Percentiles rank a stretch among this genome's conserved stretches.
Evolutionary conservation across 2,329 filamentous ascomycete genomes (phyloP).

Genomic region (Phoma sp.): DNA sequence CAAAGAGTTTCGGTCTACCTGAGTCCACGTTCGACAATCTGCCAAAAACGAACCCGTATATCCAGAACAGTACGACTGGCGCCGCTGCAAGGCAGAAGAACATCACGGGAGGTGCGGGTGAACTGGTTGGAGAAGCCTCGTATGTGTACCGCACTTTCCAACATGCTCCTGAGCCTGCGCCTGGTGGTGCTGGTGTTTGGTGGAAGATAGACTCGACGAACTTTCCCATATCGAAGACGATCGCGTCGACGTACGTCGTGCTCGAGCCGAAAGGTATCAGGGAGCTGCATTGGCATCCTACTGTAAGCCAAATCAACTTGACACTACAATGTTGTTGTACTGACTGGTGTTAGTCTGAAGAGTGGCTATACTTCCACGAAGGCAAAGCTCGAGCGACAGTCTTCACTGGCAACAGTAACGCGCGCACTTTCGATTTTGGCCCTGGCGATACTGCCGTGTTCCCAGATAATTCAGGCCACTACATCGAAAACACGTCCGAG

Average conservation of each 20-base stretch:
- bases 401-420: conserved; percentile 66
- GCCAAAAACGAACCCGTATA: conserved; percentile 66
- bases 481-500: conserved; percentile 71
- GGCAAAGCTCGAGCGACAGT: conserved; percentile 68
- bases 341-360: conserved; percentile 53
- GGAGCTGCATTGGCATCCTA: conserved; percentile 75
- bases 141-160: conserved; percentile 67
- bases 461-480: conserved; percentile 70
- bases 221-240: conserved; percentile 70
- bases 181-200: conserved; percentile 67
- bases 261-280: conserved; percentile 68
- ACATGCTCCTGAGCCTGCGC: conserved; percentile 62
- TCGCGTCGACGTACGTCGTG: conserved; percentile 69
- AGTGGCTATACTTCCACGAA: conserved; percentile 74
- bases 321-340: not conserved
- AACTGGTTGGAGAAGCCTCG: conserved; percentile 63
- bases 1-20: conserved; percentile 72
- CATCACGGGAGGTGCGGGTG: conserved; percentile 57
- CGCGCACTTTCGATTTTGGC: conserved; percentile 71
- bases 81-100: conserved; percentile 50
- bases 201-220: conserved; percentile 71
- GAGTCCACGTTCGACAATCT: conserved; percentile 65
- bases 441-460: conserved; percentile 73
- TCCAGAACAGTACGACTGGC: conserved; percentile 60
- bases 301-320: conserved; percentile 52